A percentile compares a stretch with the other conserved stretches of the same genome.
These are phyloP conservation scores for barley (Hordeum vulgare) DNA, from an alignment of 176 grass and related monocot species.

Conservation along the genomic window DNA sequence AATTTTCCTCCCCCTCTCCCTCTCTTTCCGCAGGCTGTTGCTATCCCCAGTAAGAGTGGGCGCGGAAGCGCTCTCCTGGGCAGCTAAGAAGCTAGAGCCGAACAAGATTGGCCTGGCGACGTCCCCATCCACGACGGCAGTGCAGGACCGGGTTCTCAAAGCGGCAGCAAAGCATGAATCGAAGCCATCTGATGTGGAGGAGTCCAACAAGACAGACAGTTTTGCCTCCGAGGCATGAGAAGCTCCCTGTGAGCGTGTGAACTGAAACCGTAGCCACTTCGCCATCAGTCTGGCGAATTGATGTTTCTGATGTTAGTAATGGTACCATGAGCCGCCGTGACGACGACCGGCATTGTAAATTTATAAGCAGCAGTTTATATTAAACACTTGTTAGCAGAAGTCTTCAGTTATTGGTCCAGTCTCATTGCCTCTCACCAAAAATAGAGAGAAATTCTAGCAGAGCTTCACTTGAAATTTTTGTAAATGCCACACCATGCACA, in stretches of 20 bases:
- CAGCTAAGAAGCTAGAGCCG: conserved; percentile 60
- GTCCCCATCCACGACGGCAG: conserved; percentile 84
- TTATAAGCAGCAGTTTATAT: conserved; percentile 7
- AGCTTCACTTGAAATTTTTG: neutral
- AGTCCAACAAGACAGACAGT: conserved; percentile 40
- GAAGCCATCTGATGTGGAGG: conserved; percentile 55
- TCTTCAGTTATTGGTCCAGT: neutral
- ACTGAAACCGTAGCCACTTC: neutral
- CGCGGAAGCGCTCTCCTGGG: conserved; percentile 53
- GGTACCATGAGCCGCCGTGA: neutral
- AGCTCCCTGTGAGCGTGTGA: neutral
- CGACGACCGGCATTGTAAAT: conserved; percentile 26
- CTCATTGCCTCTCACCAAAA: neutral
- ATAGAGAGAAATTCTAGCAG: neutral
- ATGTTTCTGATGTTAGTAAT: conserved; percentile 16
- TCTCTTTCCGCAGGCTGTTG: conserved; percentile 41
- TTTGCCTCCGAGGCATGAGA: conserved; percentile 60
- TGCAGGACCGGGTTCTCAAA: conserved; percentile 81
- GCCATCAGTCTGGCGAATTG: neutral
- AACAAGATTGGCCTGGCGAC: conserved; percentile 78
- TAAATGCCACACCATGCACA: neutral
- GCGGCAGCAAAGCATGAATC: conserved; percentile 92
- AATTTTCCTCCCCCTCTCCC: neutral
- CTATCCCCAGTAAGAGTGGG: conserved; percentile 59
- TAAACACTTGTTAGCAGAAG: neutral